phyloP scores from a whole-genome alignment of 768 basidiomycete genomes.

The Neoboletus brunneissimus region DNA sequence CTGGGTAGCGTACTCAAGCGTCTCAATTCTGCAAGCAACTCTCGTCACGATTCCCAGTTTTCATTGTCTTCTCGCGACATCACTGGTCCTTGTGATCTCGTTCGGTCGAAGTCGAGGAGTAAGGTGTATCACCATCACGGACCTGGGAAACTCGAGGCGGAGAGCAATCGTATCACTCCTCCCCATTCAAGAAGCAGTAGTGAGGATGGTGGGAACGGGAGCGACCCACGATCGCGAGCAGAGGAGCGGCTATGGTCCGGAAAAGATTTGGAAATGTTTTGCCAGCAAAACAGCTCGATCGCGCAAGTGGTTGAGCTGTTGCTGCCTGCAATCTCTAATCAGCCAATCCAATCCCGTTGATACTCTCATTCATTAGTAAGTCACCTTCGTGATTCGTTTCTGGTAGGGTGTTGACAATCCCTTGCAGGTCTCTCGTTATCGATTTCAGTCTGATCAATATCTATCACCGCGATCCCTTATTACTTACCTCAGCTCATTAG shows the following conservation, averaged over 20 bases:
- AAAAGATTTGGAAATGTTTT: conserved; percentile 80
- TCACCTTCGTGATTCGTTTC: not conserved
- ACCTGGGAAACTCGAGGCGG: conserved; percentile 62
- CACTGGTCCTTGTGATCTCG: conserved; percentile 37
- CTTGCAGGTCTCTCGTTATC: conserved; percentile 19
- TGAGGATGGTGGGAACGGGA: conserved; percentile 32
- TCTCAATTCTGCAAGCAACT: conserved; percentile 15
- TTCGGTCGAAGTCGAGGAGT: conserved; percentile 69
- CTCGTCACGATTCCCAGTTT: conserved; percentile 23
- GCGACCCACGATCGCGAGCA: conserved; percentile 34
- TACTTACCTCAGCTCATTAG: conserved; percentile 28
- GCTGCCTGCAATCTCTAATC: conserved; percentile 48
- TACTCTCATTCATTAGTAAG: conserved; percentile 21
- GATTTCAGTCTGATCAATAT: conserved; percentile 24
- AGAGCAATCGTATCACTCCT: conserved; percentile 33
- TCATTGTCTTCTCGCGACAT: conserved; percentile 26
- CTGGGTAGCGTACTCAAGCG: conserved; percentile 37
- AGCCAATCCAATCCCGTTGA: conserved; percentile 29
- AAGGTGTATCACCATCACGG: conserved; percentile 63
- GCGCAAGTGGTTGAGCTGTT: conserved; percentile 68
- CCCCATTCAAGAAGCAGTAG: conserved; percentile 28
- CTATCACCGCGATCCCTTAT: conserved; percentile 25
- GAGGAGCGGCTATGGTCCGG: conserved; percentile 68
- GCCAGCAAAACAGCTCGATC: conserved; percentile 87
- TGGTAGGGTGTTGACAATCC: conserved; percentile 10